Evolutionary conservation across 2,329 filamentous ascomycete genomes (phyloP), one percentile per base, ranked within the genome.

Genomic region (Byssothecium circinans): DNA sequence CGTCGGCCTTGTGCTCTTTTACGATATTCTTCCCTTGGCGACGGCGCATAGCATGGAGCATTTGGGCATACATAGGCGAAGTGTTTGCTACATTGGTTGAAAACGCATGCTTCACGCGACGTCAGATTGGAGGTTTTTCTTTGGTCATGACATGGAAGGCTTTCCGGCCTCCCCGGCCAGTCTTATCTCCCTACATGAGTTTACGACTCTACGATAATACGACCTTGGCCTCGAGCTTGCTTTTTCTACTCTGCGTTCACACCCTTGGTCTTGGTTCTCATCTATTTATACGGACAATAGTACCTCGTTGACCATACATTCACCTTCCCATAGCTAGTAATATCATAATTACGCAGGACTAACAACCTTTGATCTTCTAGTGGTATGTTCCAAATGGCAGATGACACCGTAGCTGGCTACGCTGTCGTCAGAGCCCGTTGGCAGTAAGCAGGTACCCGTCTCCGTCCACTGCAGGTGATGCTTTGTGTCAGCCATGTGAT

Each of bases 11-110:
- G 40, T 52, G 50, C 42, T 34, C 34, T 52, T 55, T 54, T 37
- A 45, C 48, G 42, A 49, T 50, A 41, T 43, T 53, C 47, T 55
- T 43, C 55, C 40, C 45, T 51, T 43, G 49, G 45, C 42, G 39
- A 43, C 45, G 56, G 23, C 45, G 53, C 53, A 54, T 56, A 41
- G 52, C 50, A 54, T 58, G 23, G 29, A 39, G 25, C 35, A 32
- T 38, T 55, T 52, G 47, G 45, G 37, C 42, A 46, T 60, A 55
- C 59, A 61, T 57, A 44, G 32, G 5, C 10, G 40, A 22, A 41
- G 43, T 54, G 59, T 60, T 64, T 62, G 56, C 52, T 62, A 49
- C 49, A 42, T 58, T 55, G 53, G 38, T 48, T 50, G 41, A 36
- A 19, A 27, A 29, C 25, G 29, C 32, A 14, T 23, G n/a, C 18